Evolutionary conservation across 106 monocot species (phyloP), one percentile per base, ranked within the genome.

Genomic region (Dendrobium nobile): DNA sequence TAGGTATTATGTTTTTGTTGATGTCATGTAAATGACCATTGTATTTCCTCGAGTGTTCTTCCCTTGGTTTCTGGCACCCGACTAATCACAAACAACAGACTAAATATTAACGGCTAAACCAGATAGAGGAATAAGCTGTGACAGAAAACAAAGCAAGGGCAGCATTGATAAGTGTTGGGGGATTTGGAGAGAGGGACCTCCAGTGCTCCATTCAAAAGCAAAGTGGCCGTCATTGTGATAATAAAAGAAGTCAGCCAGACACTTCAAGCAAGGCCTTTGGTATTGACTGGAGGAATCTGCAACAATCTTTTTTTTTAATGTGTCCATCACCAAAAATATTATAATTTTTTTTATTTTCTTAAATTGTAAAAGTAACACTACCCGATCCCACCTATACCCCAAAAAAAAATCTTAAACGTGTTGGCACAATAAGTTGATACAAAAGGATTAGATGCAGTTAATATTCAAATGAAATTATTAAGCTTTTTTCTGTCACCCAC

Each of bases 1-100:
- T 9, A 31, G 8, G 48, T 48, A 64, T 24, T 64, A 4, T 19
- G 1, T 61, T 64, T 24, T 64, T 24, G 22, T 64, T 24, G 22
- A n/a, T 3, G 22, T 64, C 64, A 94, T 85, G 88, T 79, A 76
- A 94, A 94, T 9, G 94, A 94, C 81, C 86, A 91, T 40, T 96
- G 95, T 51, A 96, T 96, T 83, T 96, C 95, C 75, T 96, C 93
- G 0, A 96, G 91, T 40, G 95, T 96, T 86, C 88, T 91, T 80
- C 93, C 93, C 81, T 96, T 96, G 41, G 95, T 93, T 75, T 96
- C 96, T 15, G 96, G 96, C 61, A 96, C 96, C 89, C 86, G 89
- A 56, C 80, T 74, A n/a, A 91, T 81, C 67, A 91, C 95, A 85
- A 96, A 96, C 18, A 87, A 81, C 7, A 91, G 84, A 41, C 88